Evolutionary conservation across 768 basidiomycete genomes (phyloP).

Genomic region (Hygrophorus pudorinus): DNA sequence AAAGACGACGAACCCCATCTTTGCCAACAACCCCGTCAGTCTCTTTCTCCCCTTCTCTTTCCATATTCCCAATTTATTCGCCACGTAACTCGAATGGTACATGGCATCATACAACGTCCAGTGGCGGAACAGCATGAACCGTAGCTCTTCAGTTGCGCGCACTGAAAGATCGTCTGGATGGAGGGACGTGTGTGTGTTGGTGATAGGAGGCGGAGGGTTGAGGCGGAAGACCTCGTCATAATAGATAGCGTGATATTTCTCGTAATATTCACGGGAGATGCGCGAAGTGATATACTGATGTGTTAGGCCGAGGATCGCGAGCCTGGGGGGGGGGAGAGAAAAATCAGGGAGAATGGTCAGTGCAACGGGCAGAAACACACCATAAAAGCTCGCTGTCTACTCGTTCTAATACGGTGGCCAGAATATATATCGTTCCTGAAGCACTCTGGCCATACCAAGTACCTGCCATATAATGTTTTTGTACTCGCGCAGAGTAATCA

Average conservation of each 20-base stretch:
- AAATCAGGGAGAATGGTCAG: background rate
- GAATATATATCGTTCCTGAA: slow-evolving; percentile 78
- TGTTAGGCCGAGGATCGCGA: slow-evolving; percentile 88
- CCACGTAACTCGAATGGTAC: slow-evolving; percentile 95
- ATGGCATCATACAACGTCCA: slow-evolving; percentile 99
- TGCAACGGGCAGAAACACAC: slow-evolving; percentile 30
- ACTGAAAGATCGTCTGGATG: slow-evolving; percentile 81
- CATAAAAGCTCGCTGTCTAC: slow-evolving; percentile 92
- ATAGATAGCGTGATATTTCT: slow-evolving; percentile 69
- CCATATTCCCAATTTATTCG: slow-evolving; percentile 93
- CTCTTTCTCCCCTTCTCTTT: slow-evolving; percentile 86
- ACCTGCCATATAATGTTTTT: slow-evolving; percentile 78
- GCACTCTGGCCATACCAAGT: slow-evolving; percentile 87
- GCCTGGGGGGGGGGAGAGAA: slow-evolving; percentile 35
- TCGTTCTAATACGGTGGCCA: slow-evolving; percentile 85
- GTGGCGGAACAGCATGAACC: slow-evolving; percentile 92
- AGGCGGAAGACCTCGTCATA: slow-evolving; percentile 89
- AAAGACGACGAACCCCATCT: slow-evolving; percentile 77
- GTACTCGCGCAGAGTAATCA: slow-evolving; percentile 50
- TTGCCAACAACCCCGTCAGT: slow-evolving; percentile 85
- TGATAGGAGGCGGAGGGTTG: slow-evolving; percentile 42
- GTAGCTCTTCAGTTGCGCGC: slow-evolving; percentile 76
- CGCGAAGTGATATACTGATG: slow-evolving; percentile 84
- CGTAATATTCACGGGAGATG: slow-evolving; percentile 82
- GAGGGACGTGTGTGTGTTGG: slow-evolving; percentile 37